A percentile compares a stretch with the other conserved stretches of the same genome.
phyloP scores from a whole-genome alignment of 352 stramenopile species.

The Phytophthora podocarpi region DNA sequence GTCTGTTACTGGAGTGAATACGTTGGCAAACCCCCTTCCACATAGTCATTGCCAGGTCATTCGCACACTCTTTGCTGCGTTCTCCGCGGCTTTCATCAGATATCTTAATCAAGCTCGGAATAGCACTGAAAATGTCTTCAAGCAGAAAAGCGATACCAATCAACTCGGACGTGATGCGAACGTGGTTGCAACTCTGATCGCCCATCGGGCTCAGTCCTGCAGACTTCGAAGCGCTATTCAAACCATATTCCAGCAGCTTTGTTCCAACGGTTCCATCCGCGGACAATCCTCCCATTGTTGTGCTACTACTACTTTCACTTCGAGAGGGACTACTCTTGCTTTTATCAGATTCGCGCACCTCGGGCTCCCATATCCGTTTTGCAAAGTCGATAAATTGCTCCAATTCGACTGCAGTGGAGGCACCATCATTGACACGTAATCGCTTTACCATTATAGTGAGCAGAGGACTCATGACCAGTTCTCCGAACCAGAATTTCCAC shows the following conservation, averaged over 20 bases:
- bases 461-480: constrained; percentile 46
- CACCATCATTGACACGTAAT: not conserved
- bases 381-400: constrained; percentile 38
- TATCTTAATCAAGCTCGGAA: constrained; percentile 40
- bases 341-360: not conserved
- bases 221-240: not conserved
- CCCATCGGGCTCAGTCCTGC: not conserved
- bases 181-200: not conserved
- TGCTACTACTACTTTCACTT: constrained; percentile 28
- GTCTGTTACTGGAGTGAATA: constrained; percentile 21
- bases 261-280: constrained; percentile 1
- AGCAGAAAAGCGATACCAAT: constrained; percentile 59
- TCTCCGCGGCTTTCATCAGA: constrained; percentile 17
- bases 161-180: constrained; percentile 31
- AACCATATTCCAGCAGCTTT: constrained; percentile 5
- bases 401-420: constrained; percentile 16
- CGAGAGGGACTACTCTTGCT: not conserved
- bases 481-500: constrained; percentile 68
- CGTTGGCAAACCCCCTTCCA: constrained; percentile 59
- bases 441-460: constrained; percentile 21
- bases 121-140: constrained; percentile 44
- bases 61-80: not conserved
- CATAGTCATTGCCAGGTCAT: constrained; percentile 19
- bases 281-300: constrained; percentile 14
- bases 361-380: constrained; percentile 25